phyloP scores from a whole-genome alignment of 129 eudicot genomes.

The Deinandra increscens region DNA sequence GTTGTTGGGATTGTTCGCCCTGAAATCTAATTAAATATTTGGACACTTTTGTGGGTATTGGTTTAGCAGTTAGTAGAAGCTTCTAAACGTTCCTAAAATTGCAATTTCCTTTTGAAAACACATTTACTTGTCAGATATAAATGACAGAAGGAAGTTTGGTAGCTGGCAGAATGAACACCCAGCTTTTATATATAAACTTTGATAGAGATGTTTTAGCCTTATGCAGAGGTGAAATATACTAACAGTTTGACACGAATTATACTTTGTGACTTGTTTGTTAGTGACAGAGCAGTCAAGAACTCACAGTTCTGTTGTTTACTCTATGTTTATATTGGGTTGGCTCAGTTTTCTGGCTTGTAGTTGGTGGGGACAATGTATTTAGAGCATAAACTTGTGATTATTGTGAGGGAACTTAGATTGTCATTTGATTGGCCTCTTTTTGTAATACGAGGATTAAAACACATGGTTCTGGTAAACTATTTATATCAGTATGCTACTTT shows the following conservation, averaged over 20 bases:
- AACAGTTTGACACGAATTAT: background rate
- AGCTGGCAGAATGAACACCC: background rate
- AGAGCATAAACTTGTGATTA: too few species aligned
- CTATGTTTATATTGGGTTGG: background rate
- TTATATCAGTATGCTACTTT: background rate
- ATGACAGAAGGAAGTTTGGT: background rate
- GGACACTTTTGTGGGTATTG: too few species aligned
- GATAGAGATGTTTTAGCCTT: background rate
- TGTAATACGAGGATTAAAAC: background rate
- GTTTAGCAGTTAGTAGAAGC: too few species aligned
- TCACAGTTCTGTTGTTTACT: background rate
- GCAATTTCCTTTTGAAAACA: too few species aligned
- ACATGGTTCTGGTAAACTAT: constrained; percentile 13
- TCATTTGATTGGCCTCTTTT: too few species aligned
- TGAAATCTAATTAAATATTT: background rate
- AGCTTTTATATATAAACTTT: background rate
- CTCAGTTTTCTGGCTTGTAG: background rate
- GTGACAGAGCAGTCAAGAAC: background rate
- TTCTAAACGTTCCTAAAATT: too few species aligned
- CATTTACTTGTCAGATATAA: too few species aligned
- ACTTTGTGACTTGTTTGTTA: background rate
- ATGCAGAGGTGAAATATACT: background rate
- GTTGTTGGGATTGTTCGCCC: background rate
- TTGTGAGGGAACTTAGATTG: too few species aligned
- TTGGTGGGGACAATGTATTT: background rate